Conservation (phyloP, 257 asterid genomes). For the Nicotiana tomentosiformis region DNA sequence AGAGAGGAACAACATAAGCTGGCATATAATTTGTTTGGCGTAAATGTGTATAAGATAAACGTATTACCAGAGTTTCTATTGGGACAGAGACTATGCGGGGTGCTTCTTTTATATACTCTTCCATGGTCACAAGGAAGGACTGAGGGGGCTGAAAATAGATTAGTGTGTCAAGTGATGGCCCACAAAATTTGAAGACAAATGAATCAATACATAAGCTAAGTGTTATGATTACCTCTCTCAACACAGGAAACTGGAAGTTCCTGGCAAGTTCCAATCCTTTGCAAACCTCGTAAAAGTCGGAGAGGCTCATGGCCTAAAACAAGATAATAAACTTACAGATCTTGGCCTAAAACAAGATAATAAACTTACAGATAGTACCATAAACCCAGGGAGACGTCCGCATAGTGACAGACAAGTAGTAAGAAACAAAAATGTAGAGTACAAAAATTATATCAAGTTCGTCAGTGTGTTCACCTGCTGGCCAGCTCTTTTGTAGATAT, state of each 20-base stretch:
- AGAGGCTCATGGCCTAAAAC: slow-evolving; percentile 74
- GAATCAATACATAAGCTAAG: neutral
- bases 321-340: slow-evolving; percentile 1
- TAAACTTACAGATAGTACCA: neutral
- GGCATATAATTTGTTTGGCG: neutral
- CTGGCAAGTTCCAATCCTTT: slow-evolving; percentile 96
- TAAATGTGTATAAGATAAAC: neutral
- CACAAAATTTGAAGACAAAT: neutral
- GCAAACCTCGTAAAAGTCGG: slow-evolving; percentile 94
- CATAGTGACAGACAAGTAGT: neutral
- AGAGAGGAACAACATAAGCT: neutral
- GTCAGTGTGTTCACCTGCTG: slow-evolving; percentile 58
- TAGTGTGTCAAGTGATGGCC: neutral
- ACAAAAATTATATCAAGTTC: slow-evolving; percentile 4
- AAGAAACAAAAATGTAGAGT: neutral
- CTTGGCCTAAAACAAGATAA: slow-evolving; percentile 51
- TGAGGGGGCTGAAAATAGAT: slow-evolving; percentile 47
- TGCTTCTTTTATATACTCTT: slow-evolving; percentile 50
- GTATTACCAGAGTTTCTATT: slow-evolving; percentile 30
- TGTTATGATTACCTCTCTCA: slow-evolving; percentile 64
- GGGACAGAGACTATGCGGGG: slow-evolving; percentile 51
- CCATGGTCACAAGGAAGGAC: slow-evolving; percentile 51
- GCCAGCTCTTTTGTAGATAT: slow-evolving; percentile 94
- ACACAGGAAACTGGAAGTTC: slow-evolving; percentile 89
- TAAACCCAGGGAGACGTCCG: neutral